phyloP scores from a whole-genome alignment of 208 protist genomes.

The Crithidia sp. region DNA sequence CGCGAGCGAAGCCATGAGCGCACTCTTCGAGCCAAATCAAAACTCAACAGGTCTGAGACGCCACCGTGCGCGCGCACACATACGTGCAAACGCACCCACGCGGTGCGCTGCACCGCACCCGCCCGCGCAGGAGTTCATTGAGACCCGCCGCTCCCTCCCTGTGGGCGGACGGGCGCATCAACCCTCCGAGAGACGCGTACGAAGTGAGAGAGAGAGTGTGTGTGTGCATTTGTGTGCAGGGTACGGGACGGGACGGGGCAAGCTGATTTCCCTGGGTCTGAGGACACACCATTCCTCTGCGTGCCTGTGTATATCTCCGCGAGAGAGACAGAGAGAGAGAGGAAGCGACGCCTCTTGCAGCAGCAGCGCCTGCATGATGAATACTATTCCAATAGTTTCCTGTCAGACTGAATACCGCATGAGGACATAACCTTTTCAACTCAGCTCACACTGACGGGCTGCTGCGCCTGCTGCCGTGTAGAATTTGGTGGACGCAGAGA shows the following conservation, averaged over 20 bases:
- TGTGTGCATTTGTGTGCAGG: no score
- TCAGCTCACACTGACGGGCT: no score
- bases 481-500: no score
- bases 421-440: constrained; percentile 32
- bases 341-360: no score
- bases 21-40: constrained; percentile 33
- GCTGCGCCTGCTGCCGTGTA: no score
- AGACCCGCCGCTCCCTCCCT: constrained; percentile 18
- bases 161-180: constrained; percentile 30
- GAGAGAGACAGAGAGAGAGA: no score
- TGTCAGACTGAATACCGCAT: constrained; percentile 36
- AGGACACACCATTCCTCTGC: no score
- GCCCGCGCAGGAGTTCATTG: constrained; percentile 24
- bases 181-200: constrained; percentile 21
- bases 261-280: no score
- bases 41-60: constrained; percentile 34
- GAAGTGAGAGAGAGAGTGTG: no score
- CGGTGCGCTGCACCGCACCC: background rate
- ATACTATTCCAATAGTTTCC: constrained; percentile 34
- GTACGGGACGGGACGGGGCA: no score
- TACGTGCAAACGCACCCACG: no score
- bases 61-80: background rate
- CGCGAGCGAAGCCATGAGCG: constrained; percentile 35
- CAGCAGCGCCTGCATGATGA: constrained; percentile 22
- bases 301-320: no score